Base-by-base conservation (phyloP, 257 asterid genomes). In the Penstemon davidsonii region DNA sequence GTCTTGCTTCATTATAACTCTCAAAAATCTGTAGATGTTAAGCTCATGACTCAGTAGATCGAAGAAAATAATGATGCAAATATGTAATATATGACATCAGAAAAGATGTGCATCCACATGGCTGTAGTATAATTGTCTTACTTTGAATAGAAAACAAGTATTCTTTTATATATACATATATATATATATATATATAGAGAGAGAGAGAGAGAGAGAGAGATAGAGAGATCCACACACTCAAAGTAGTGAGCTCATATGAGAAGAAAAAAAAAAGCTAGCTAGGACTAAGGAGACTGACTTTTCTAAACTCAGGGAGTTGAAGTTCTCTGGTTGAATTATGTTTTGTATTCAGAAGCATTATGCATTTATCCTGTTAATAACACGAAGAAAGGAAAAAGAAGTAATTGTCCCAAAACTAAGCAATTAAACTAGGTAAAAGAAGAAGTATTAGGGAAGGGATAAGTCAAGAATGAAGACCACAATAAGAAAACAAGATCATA, bases 1-100 rank as follows among this genome's bases (percentile, higher is more conserved):
- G 78, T 79, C 82, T 86, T 33, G 96, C 96, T 73, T 85, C 92
- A 67, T 71, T 80, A 44, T 76, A 82, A 39, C 75, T 74, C 69
- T 75, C 84, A 63, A 87, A 71, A 80, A 90, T 85, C 99, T 93
- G 91, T 47, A 84, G 63, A 81, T 54, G 58, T 64, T 67, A 67
- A 53, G 66, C 73, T 72, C 79, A 60, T 57, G 72, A 64, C 55
- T 36, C 57, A 43, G 60, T 43, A 62, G 58, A 70, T 59, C 55
- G 66, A 13, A 42, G 5, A 62, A 68, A 72, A 66, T 2, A 15
- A 55, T n/a, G 56, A 60, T 50, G 71, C 49, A 38, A 7, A 44
- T 11, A 39, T 40, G 72, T 54, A 52, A 75, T 38, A 42, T 66
- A 55, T 55, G 66, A 46, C 47, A 62, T 42, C 38, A 68, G 25